phyloP scores from a whole-genome alignment of 106 monocot species.

The Amphibolis antarctica region DNA sequence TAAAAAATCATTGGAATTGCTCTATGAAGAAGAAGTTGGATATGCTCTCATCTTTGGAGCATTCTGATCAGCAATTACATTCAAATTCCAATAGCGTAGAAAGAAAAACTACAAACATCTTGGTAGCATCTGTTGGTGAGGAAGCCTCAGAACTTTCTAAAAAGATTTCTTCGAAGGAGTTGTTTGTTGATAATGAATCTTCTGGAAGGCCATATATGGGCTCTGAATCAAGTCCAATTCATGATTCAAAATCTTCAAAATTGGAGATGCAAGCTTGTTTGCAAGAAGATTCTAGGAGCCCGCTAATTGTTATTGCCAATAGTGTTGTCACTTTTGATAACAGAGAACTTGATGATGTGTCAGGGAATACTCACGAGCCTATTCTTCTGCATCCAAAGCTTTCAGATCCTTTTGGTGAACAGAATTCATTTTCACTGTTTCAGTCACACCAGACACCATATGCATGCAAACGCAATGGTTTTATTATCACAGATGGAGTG shows the following conservation, averaged over 20 bases:
- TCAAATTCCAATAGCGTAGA: no score
- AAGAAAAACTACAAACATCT: no score
- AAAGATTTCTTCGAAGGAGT: not conserved
- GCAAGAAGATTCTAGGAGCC: not conserved
- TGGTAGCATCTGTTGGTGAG: not conserved
- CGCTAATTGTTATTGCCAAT: not conserved
- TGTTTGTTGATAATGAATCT: not conserved
- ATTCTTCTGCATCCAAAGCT: not conserved
- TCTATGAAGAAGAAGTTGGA: constrained; percentile 20
- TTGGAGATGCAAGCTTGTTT: not conserved
- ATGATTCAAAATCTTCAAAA: not conserved
- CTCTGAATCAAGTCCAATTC: not conserved
- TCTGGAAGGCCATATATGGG: not conserved
- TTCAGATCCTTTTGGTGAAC: not conserved
- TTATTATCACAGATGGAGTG: not conserved
- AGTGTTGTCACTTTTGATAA: not conserved
- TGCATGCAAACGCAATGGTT: not conserved
- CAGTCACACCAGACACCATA: not conserved
- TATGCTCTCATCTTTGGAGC: constrained; percentile 7
- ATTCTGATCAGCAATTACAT: not conserved
- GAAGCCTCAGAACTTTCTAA: not conserved
- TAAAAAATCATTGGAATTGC: constrained; percentile 43
- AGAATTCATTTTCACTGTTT: not conserved
- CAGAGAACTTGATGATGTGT: not conserved
- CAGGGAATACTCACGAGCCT: not conserved